Evolutionary conservation across 768 basidiomycete genomes (phyloP).

Genomic region (Russula sp.): DNA sequence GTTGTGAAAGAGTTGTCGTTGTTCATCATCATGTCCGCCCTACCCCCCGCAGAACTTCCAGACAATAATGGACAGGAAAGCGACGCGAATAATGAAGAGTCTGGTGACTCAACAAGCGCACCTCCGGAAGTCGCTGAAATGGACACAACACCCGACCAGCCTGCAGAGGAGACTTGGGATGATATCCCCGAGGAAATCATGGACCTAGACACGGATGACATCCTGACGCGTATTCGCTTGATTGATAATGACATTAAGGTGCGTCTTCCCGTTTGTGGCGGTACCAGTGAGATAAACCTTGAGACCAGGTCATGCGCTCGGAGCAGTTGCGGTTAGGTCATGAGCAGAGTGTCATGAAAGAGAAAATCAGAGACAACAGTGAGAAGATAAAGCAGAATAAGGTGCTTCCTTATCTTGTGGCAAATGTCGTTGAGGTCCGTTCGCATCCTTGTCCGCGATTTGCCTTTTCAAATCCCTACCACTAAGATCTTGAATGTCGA

Average conservation of each 20-base stretch:
- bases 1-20: neutral
- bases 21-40: slow-evolving; percentile 11
- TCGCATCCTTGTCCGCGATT: neutral
- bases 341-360: slow-evolving; percentile 94
- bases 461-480: neutral
- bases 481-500: slow-evolving; percentile 86
- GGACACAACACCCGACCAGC: slow-evolving; percentile 69
- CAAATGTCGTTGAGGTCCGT: slow-evolving; percentile 91
- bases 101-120: slow-evolving; percentile 27
- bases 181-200: slow-evolving; percentile 90
- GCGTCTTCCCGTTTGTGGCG: slow-evolving; percentile 14
- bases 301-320: slow-evolving; percentile 86
- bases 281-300: neutral
- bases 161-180: slow-evolving; percentile 74
- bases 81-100: slow-evolving; percentile 41
- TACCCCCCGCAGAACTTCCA: slow-evolving; percentile 13
- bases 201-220: slow-evolving; percentile 73
- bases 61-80: slow-evolving; percentile 5
- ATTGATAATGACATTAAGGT: slow-evolving; percentile 98
- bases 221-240: slow-evolving; percentile 79
- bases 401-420: slow-evolving; percentile 94
- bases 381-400: slow-evolving; percentile 99
- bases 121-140: slow-evolving; percentile 38
- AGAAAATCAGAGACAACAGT: slow-evolving; percentile 96
- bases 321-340: slow-evolving; percentile 88